A percentile compares a stretch with the other conserved stretches of the same genome.
These are phyloP conservation scores for Candida patagonica DNA, from an alignment of 805 yeast species.

Conservation along the genomic window DNA sequence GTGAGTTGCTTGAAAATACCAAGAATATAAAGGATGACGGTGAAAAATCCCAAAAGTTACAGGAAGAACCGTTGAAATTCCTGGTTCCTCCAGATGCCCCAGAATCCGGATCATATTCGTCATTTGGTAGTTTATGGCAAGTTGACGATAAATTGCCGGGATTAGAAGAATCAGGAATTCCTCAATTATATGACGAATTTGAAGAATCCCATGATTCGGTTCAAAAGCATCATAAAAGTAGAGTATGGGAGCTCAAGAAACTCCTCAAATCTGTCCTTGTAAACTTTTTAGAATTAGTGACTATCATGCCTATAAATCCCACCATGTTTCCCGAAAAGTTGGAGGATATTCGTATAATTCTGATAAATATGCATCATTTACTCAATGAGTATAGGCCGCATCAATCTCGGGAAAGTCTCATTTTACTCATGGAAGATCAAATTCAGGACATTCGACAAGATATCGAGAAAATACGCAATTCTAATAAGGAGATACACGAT, in stretches of 20 bases:
- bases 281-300: slow-evolving; percentile 75
- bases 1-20: slow-evolving; percentile 2
- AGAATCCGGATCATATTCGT: slow-evolving; percentile 45
- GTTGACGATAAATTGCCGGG: slow-evolving; percentile 64
- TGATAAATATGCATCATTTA: slow-evolving; percentile 86
- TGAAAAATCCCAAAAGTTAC: not conserved
- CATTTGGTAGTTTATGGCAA: slow-evolving; percentile 89
- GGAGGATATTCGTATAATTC: slow-evolving; percentile 67
- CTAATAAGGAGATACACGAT: slow-evolving; percentile 34
- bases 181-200: slow-evolving; percentile 47
- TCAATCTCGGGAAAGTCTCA: slow-evolving; percentile 84
- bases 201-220: slow-evolving; percentile 18
- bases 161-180: slow-evolving; percentile 65
- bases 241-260: slow-evolving; percentile 68
- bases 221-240: slow-evolving; percentile 38
- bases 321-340: slow-evolving; percentile 50
- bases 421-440: slow-evolving; percentile 61
- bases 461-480: slow-evolving; percentile 29
- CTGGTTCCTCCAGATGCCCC: slow-evolving; percentile 29
- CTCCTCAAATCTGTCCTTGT: slow-evolving; percentile 68
- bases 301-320: slow-evolving; percentile 69
- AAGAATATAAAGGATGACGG: slow-evolving; percentile 1
- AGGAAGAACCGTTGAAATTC: slow-evolving; percentile 11
- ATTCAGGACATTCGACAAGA: slow-evolving; percentile 30
- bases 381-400: slow-evolving; percentile 91